phyloP scores from a whole-genome alignment of 306 rosid genomes.

The Comarum palustre region DNA sequence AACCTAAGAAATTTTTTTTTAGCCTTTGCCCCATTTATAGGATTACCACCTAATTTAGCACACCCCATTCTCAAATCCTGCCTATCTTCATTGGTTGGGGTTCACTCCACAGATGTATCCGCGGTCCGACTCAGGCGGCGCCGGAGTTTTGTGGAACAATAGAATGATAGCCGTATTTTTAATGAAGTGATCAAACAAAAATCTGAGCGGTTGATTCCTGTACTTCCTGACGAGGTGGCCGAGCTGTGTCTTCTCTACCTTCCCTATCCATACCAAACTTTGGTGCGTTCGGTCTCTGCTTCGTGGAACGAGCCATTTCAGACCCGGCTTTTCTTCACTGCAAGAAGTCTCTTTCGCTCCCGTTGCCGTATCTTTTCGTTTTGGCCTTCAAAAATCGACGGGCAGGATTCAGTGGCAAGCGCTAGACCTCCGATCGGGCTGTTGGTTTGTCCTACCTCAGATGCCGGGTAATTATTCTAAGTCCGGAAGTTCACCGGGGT shows the following conservation, averaged over 20 bases:
- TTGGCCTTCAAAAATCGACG: conserved; percentile 41
- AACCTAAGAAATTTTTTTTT: too few relatives aligned
- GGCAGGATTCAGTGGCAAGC: conserved; percentile 53
- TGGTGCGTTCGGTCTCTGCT: conserved; percentile 53
- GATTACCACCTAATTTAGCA: too few relatives aligned
- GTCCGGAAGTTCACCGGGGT: conserved; percentile 5
- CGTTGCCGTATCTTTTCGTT: conserved; percentile 46
- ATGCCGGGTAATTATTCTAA: conserved; percentile 32
- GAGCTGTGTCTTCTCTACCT: conserved; percentile 61
- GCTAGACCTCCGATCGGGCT: conserved; percentile 52
- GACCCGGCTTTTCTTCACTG: conserved; percentile 32
- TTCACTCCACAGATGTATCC: too few relatives aligned
- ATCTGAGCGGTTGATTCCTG: conserved; percentile 45
- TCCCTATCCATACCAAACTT: conserved; percentile 58
- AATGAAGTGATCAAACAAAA: too few relatives aligned
- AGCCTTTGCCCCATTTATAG: too few relatives aligned
- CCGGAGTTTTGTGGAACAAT: too few relatives aligned
- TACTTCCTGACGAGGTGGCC: conserved; percentile 56
- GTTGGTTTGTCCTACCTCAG: conserved; percentile 57
- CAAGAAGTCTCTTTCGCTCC: conserved; percentile 32
- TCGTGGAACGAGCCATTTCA: conserved; percentile 55
- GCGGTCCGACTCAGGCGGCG: too few relatives aligned
- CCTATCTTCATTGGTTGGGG: too few relatives aligned
- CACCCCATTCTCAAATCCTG: too few relatives aligned
- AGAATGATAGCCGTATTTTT: too few relatives aligned